Base-by-base conservation (phyloP, 1,284 basidiomycete genomes). In the Papiliotrema flavescens region DNA sequence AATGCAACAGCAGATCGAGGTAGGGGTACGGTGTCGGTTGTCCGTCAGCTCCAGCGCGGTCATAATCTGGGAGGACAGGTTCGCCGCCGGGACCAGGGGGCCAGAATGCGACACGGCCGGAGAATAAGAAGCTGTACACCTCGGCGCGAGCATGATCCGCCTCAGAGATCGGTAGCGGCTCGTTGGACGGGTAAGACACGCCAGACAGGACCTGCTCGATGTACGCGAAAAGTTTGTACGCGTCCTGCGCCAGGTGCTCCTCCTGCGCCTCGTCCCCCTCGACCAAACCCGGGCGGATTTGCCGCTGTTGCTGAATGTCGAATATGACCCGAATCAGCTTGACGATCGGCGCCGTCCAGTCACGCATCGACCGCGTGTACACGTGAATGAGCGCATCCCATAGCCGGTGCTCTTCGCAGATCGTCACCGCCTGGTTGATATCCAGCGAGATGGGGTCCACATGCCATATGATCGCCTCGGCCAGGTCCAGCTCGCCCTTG, bases 381-480 rank as follows among this genome's bases (percentile, higher is more conserved):
- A 98, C 87, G 70, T 97, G 94, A 57, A 95, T 88, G 57, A 98
- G 81, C 0, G 95, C 94, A 69, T 98, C 95, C 79, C 93, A 97
- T 2, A 98, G 82, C 28, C 82, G 80, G 66, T 91, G 84, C 52
- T 80, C 81, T 67, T 90, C 85, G 69, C 96, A 98, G 3, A 99
- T 80, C 17, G 78, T 82, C 57, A 98, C 86, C 0, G 88, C 88
- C 75, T 98, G 96, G 69, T 98, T 89, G 72, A 98, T 86, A 69
- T 99, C 96, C 55, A 99, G 79, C 64, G 87, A 90, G 15, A 83
- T 79, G 0, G 95, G 92, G 63, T 97, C 89, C 56, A 98, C 90
- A 71, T 96, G 91, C 90, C 93, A 97, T 52, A 99, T 95, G 55
- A 98, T 80, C 39, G 84, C 82, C 71, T 98, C 93, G 1, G 90